A percentile compares a stretch with the other conserved stretches of the same genome.
phyloP scores from a whole-genome alignment of 108 stramenopile species.

The Schizochytrium sp. region DNA sequence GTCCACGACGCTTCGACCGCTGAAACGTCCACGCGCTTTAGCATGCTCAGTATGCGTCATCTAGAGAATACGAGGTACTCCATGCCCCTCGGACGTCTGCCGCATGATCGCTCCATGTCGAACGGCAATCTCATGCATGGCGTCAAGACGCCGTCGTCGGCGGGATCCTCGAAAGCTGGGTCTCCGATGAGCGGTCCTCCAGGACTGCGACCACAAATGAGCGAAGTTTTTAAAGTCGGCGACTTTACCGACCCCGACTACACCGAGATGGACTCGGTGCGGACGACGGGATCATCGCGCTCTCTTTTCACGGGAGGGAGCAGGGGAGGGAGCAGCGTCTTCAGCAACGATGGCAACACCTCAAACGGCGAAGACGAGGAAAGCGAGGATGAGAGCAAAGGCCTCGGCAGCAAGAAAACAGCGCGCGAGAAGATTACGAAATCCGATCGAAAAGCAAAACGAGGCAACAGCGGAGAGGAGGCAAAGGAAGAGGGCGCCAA shows the following conservation, averaged over 20 bases:
- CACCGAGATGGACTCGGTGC: not conserved
- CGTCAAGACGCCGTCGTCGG: not conserved
- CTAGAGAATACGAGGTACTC: not conserved
- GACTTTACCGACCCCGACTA: not conserved
- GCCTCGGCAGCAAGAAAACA: too few species aligned
- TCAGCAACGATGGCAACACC: not conserved
- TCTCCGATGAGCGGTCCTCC: too few species aligned
- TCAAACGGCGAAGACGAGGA: not conserved
- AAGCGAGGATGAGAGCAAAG: not conserved
- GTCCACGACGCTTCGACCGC: not conserved
- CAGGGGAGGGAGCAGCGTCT: too few species aligned
- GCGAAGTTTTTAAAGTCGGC: not conserved
- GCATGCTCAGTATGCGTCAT: not conserved
- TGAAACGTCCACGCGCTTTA: not conserved
- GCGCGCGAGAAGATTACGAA: too few species aligned
- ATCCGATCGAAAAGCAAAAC: too few species aligned
- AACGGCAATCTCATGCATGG: not conserved
- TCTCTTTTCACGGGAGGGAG: not conserved
- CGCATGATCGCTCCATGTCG: not conserved
- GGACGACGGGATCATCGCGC: not conserved
- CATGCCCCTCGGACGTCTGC: not conserved
- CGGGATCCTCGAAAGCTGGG: not conserved
- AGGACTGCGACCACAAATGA: not conserved
- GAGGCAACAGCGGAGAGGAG: not conserved
- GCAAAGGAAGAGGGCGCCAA: not conserved